phyloP scores from a whole-genome alignment of 371 early-diverging fungal genomes.

The Apophysomyces sp. region DNA sequence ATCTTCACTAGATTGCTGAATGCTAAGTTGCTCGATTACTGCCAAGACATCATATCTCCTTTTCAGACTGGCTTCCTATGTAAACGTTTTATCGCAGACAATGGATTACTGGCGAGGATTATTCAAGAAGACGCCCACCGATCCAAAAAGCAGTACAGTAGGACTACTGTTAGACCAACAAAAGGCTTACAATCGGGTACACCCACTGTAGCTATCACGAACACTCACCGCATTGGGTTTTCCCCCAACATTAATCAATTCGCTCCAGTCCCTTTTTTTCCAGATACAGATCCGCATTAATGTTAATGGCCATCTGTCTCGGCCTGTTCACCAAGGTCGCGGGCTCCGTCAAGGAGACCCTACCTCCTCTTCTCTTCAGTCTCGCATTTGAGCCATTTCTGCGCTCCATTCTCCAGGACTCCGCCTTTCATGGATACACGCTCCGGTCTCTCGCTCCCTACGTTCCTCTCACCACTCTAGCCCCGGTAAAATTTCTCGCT shows the following conservation, averaged over 20 bases:
- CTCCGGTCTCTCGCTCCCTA: neutral
- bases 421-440: neutral
- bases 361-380: conserved; percentile 12
- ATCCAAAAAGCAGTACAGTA: neutral
- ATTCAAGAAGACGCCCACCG: neutral
- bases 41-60: neutral
- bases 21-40: neutral
- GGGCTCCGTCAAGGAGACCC: conserved; percentile 12
- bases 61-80: conserved; percentile 9
- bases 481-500: conserved; percentile 13
- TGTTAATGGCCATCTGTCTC: conserved; percentile 6
- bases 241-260: neutral
- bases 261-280: conserved; percentile 13
- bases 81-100: conserved; percentile 7
- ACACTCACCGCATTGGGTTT: conserved; percentile 8
- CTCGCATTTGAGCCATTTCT: conserved; percentile 17
- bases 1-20: conserved; percentile 20
- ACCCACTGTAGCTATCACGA: conserved; percentile 5
- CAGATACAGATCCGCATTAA: neutral
- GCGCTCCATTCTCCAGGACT: neutral
- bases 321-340: conserved; percentile 1
- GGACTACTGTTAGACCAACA: conserved; percentile 7
- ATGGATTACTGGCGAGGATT: neutral
- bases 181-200: conserved; percentile 9
- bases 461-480: neutral